Conservation (phyloP, 208 protist species). For the Wallacemonas sp. region DNA sequence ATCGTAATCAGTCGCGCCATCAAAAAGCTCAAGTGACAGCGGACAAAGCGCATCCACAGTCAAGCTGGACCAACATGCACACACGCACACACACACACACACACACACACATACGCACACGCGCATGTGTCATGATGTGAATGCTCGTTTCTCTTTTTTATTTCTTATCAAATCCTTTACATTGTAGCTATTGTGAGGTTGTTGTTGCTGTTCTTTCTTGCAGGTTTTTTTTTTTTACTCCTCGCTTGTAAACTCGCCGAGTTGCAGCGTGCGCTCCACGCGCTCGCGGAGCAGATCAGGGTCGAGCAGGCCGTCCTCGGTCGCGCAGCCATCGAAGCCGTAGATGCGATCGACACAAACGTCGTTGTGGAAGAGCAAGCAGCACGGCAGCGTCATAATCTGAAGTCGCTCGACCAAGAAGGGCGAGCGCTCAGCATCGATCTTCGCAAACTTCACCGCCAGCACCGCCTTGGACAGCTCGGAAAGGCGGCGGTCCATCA, state of each 20-base stretch:
- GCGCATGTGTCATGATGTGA: not conserved
- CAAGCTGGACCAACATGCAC: no score
- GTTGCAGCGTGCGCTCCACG: conserved; percentile 42
- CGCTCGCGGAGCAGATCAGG: conserved; percentile 70
- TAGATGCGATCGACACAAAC: conserved; percentile 93
- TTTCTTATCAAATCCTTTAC: not conserved
- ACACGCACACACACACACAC: no score
- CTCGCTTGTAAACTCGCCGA: conserved; percentile 14
- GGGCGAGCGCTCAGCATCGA: conserved; percentile 93
- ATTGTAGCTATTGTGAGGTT: not conserved
- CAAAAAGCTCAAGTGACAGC: no score
- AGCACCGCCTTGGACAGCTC: conserved; percentile 81
- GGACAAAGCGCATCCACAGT: no score
- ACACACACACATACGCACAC: no score
- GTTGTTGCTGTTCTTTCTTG: conserved; percentile 20
- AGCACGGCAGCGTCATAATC: conserved; percentile 92
- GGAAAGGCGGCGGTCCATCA: conserved; percentile 94
- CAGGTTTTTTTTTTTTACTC: not conserved
- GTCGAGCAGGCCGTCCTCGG: conserved; percentile 86
- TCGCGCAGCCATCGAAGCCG: conserved; percentile 94
- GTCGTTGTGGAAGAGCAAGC: conserved; percentile 95
- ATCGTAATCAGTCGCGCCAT: no score
- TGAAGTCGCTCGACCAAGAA: conserved; percentile 95
- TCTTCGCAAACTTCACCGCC: conserved; percentile 93
- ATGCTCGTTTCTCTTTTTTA: not conserved